Conservation (phyloP, 768 basidiomycete genomes). For the Tylopilus plumbeoviolaceoides region DNA sequence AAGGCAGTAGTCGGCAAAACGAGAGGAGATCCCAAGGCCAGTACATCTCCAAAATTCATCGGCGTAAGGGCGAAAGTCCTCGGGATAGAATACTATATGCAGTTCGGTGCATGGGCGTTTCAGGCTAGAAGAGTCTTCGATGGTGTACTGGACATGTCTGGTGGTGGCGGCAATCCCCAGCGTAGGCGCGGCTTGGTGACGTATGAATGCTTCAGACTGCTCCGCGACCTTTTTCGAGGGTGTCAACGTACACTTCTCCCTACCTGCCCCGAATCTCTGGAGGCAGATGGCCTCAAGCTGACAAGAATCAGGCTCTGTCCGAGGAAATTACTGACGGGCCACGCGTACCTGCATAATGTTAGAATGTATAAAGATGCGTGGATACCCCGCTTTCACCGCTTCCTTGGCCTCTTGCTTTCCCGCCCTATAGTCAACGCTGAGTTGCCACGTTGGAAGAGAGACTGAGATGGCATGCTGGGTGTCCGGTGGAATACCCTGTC, state of each 20-base stretch:
- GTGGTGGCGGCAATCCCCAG: constrained; percentile 42
- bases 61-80: constrained; percentile 57
- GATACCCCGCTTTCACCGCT: too few relatives aligned
- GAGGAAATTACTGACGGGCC: too few relatives aligned
- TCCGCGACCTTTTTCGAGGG: constrained; percentile 70
- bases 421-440: too few relatives aligned
- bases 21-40: constrained; percentile 85
- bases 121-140: constrained; percentile 42
- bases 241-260: constrained; percentile 77
- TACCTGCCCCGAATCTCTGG: constrained; percentile 66
- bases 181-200: constrained; percentile 41
- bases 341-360: too few relatives aligned
- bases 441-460: too few relatives aligned
- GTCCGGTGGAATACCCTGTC: too few relatives aligned
- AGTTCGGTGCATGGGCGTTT: constrained; percentile 50
- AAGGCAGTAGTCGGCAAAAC: constrained; percentile 83
- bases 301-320: background rate
- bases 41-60: constrained; percentile 97
- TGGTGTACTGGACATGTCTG: constrained; percentile 65
- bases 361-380: too few relatives aligned
- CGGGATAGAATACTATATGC: constrained; percentile 74
- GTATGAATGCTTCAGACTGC: constrained; percentile 70
- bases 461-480: too few relatives aligned
- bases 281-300: constrained; percentile 79
- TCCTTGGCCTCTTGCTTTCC: too few relatives aligned